Evolutionary conservation across 1,284 basidiomycete species (phyloP).

Genomic region (Coniferiporia sulphurascens): DNA sequence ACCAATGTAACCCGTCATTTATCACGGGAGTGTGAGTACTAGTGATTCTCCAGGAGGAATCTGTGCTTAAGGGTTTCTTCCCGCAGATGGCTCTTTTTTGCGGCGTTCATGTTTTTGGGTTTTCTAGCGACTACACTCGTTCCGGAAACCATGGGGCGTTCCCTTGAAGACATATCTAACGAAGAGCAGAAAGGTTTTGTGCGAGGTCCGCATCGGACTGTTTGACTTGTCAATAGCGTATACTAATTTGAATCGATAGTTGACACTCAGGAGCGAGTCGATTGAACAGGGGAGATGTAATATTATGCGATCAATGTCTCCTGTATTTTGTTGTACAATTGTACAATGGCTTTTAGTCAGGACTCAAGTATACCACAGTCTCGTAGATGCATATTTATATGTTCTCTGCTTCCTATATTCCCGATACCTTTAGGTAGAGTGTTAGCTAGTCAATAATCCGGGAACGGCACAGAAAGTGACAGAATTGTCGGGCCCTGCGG

Average conservation of each 20-base stretch:
- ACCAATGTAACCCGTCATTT: not conserved
- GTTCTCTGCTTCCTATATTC: not conserved
- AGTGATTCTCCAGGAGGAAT: not conserved
- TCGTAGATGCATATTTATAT: not conserved
- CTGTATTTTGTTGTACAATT: too few relatives aligned
- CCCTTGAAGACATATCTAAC: conserved; percentile 68
- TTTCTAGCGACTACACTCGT: conserved; percentile 72
- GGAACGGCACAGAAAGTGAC: too few relatives aligned
- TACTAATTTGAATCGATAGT: not conserved
- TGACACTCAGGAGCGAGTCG: not conserved
- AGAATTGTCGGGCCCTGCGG: too few relatives aligned
- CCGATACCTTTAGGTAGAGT: too few relatives aligned
- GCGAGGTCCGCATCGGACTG: conserved; percentile 17
- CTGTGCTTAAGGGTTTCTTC: conserved; percentile 1
- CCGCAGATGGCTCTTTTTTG: conserved; percentile 39
- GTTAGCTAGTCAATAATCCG: too few relatives aligned
- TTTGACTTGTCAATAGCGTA: not conserved
- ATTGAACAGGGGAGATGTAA: not conserved
- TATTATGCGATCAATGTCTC: too few relatives aligned
- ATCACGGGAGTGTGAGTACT: not conserved
- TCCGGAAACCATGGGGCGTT: conserved; percentile 67
- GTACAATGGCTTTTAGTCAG: too few relatives aligned
- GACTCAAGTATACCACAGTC: not conserved
- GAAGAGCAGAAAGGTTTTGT: conserved; percentile 67
- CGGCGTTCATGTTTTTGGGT: conserved; percentile 78